Evolutionary conservation across 257 asterid genomes (phyloP), one percentile per base, ranked within the genome.

Genomic region (Vinca minor): DNA sequence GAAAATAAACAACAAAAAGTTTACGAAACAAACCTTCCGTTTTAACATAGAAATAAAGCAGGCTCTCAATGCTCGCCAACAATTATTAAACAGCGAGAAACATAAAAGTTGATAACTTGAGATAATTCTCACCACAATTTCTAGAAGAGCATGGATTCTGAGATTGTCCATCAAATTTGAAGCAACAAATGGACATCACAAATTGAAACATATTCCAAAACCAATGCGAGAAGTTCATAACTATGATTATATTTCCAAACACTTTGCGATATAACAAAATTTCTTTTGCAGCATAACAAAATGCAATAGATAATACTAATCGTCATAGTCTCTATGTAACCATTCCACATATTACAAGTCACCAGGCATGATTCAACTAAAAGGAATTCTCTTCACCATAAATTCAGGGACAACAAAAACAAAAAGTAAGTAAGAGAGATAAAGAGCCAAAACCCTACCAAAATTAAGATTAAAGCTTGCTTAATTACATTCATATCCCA

Each of bases 201-300:
- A 45, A 31, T 29, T 56, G 25, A 62, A 61, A 41, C 15, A 46
- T 1, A 44, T 8, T 3, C 58, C 25, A 11, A 0, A 54, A 1
- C 54, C 23, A 42, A 66, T 42, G 18, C 14, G 63, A 39, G 39
- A 39, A 66, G 59, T 10, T 38, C 25, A 31, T n/a, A 41, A 47
- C 14, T 11, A 25, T 47, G 42, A 14, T 45, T 11, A 63, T 5
- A 54, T 54, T 13, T 29, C 36, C 38, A 3, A 5, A 17, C 12
- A 20, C 15, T 25, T 29, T 5, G 23, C 23, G 13, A 29, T 15
- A 29, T 18, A 55, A 29, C 15, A n/a, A 38, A 6, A n/a, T 44
- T 62, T 65, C 18, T 55, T 20, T 48, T 20, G 45, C 42, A 5
- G 39, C 25, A 17, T 54, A 20, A 4, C 26, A 21, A 8, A 49